phyloP scores from a whole-genome alignment of 31 red algal species.

The Bonnemaisonia californica region DNA sequence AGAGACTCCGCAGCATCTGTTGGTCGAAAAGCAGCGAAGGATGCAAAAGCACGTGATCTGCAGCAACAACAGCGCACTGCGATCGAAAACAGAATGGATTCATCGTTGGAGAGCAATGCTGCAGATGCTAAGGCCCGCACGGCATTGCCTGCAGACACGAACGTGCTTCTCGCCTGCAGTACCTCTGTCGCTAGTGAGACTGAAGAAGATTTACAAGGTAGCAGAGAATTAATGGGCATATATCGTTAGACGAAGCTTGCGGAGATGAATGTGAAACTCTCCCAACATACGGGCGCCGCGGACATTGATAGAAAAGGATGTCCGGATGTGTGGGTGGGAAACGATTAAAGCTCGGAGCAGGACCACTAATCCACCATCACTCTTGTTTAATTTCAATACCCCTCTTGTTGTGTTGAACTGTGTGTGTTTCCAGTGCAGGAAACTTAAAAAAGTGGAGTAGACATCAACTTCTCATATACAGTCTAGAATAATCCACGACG shows the following conservation, averaged over 20 bases:
- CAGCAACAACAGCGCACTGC: neutral
- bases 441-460: neutral
- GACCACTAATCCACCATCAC: too few species aligned
- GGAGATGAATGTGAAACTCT: slow-evolving; percentile 3
- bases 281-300: too few species aligned
- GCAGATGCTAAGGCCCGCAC: neutral
- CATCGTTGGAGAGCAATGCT: neutral
- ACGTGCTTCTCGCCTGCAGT: neutral
- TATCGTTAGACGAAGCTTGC: neutral
- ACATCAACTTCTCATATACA: neutral
- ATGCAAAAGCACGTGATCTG: neutral
- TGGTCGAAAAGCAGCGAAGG: neutral
- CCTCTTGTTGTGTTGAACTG: neutral
- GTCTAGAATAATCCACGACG: neutral
- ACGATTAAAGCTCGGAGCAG: too few species aligned
- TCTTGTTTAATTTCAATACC: too few species aligned
- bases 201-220: neutral
- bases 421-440: neutral
- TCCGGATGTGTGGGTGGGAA: too few species aligned
- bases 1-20: neutral
- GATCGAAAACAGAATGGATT: neutral
- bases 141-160: neutral
- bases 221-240: neutral
- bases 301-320: too few species aligned
- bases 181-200: neutral